A percentile compares a stretch with the other conserved stretches of the same genome.
Conservation (phyloP, 2,329 filamentous ascomycete species). For the Scedosporium aurantiacum region DNA sequence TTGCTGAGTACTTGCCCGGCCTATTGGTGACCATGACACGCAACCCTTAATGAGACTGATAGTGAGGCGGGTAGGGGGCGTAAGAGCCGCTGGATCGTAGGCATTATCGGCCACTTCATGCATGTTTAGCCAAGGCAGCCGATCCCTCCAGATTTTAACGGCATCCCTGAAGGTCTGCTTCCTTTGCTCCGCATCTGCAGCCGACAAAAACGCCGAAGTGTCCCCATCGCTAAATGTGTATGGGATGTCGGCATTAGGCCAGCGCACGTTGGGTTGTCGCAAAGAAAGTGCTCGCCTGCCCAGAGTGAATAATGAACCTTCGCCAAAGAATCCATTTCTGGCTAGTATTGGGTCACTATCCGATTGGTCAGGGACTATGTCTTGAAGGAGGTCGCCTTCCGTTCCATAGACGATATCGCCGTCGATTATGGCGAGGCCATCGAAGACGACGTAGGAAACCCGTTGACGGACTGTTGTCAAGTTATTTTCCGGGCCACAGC, state of each 20-base stretch:
- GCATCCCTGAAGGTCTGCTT: conserved; percentile 2
- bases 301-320: neutral
- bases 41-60: neutral
- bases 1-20: neutral
- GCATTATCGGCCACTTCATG: neutral
- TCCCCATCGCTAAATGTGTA: neutral
- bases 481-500: neutral
- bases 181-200: neutral
- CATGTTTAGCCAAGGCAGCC: conserved; percentile 8
- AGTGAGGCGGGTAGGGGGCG: neutral
- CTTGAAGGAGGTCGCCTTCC: conserved; percentile 1
- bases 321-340: neutral
- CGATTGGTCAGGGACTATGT: neutral
- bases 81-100: neutral
- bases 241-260: neutral
- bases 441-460: conserved; percentile 6
- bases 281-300: neutral
- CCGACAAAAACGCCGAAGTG: neutral
- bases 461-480: neutral
- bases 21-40: conserved; percentile 6
- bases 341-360: neutral
- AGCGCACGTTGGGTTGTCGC: neutral
- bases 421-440: conserved; percentile 8
- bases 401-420: conserved; percentile 8
- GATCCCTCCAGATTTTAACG: conserved; percentile 5